A percentile compares a stretch with the other conserved stretches of the same genome.
Conservation (phyloP, 352 stramenopile genomes). For the Pythium myriotylum region DNA sequence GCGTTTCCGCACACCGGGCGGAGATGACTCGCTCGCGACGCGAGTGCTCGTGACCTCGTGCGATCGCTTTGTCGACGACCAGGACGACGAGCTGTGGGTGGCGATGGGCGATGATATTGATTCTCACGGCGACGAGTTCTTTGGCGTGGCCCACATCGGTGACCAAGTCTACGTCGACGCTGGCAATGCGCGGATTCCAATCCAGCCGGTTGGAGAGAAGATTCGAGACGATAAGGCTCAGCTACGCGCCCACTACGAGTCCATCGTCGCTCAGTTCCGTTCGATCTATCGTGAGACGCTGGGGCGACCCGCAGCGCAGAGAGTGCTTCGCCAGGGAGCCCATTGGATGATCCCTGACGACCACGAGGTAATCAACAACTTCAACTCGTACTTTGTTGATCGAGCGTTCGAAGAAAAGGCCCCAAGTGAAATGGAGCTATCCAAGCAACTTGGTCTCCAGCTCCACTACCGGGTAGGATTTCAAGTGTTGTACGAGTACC, state of each 20-base stretch:
- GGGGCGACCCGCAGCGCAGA: conserved; percentile 45
- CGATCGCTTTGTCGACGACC: conserved; percentile 49
- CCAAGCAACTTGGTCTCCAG: conserved; percentile 32
- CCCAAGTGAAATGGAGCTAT: neutral
- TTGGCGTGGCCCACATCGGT: conserved; percentile 31
- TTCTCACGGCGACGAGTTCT: conserved; percentile 5
- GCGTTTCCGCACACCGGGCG: neutral
- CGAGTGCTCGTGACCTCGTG: conserved; percentile 55
- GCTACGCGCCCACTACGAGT: conserved; percentile 24
- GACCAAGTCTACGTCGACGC: conserved; percentile 34
- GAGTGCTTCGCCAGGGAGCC: conserved; percentile 58
- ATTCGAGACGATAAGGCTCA: neutral
- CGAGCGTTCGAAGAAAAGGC: conserved; percentile 26
- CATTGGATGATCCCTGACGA: conserved; percentile 85
- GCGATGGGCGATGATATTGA: conserved; percentile 51
- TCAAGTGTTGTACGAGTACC: conserved; percentile 69
- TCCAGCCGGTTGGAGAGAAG: neutral
- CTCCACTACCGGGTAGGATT: conserved; percentile 63
- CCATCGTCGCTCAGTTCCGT: conserved; percentile 48
- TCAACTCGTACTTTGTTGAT: conserved; percentile 51
- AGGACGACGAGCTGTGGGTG: conserved; percentile 63
- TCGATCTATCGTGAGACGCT: conserved; percentile 61
- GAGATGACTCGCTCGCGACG: neutral
- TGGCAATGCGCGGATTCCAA: neutral
- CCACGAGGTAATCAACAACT: conserved; percentile 80